Conservation (phyloP, 2,329 filamentous ascomycete genomes). For the Ciborinia camelliae region DNA sequence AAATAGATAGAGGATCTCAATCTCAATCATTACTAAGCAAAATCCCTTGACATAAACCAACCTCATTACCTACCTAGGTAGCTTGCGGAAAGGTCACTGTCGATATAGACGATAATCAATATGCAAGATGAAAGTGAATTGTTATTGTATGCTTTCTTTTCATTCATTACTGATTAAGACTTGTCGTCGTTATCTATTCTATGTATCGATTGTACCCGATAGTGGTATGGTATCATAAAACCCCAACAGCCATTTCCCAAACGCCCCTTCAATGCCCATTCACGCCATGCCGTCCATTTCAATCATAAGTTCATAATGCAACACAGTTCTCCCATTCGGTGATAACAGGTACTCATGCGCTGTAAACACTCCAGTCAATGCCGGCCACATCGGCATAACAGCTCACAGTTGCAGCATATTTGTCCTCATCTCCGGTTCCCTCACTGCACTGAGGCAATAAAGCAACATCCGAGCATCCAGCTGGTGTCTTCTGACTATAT, state of each 20-base stretch:
- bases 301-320: not conserved
- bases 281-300: not conserved
- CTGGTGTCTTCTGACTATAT: constrained; percentile 39
- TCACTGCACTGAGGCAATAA: constrained; percentile 46
- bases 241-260: not conserved
- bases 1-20: no score
- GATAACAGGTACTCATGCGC: not conserved
- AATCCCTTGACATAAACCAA: not conserved
- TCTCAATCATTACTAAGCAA: not conserved
- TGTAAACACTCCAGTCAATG: constrained; percentile 41
- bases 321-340: not conserved
- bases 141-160: not conserved
- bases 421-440: constrained; percentile 41
- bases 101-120: no score
- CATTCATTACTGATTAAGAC: not conserved
- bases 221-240: constrained; percentile 8
- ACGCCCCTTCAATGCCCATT: constrained; percentile 5
- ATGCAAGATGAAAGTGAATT: no score
- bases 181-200: constrained; percentile 1
- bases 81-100: no score
- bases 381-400: constrained; percentile 44
- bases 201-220: constrained; percentile 12
- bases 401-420: constrained; percentile 39
- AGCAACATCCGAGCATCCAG: constrained; percentile 43
- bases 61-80: no score